Evolutionary conservation across 2,329 filamentous ascomycete species (phyloP), one percentile per base, ranked within the genome.

Genomic region (Microascus cirrosus): DNA sequence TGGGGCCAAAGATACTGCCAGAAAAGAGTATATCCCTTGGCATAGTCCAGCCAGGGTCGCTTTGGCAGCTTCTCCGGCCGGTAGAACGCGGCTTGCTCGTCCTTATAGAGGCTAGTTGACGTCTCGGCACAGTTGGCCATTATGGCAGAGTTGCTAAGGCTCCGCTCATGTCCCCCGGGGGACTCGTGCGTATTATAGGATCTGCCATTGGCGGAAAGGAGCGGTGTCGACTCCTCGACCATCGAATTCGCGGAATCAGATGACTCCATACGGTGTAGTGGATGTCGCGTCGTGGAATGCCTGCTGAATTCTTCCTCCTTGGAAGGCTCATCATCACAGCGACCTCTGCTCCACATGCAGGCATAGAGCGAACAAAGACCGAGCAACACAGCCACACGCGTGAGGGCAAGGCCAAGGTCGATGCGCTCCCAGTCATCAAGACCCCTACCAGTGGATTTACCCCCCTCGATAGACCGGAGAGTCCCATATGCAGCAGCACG

Each of bases 1-100:
- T 85, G 87, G 0, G 94, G 94, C 94, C 94, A 99, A 59, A 97
- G 82, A 68, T 97, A 99, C 0, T 92, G 93, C 69, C 97, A 95
- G 73, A 99, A 96, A 56, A 96, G 78, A 13, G 87, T 89, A 71
- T 97, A 99, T 53, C 93, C 91, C 62, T 87, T 85, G 60, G 96
- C 76, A 70, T 99, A 99, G 68, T 97, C 92, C 84, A 89, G 95
- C 94, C 94, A 99, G 56, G 86, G 94, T 63, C 89, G 90, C 64
- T 89, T 88, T 2, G 90, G 92, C 10, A 90, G 82, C 62, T 90
- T 93, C 42, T 87, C 87, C 1, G 92, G 92, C 64, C 93, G 87
- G 70, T 95, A 95, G 77, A 95, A 97, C 6, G 89, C 90, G 11
- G 87, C 84, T 25, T 83, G 82, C 56, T 83, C 81, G 59, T 90